phyloP scores from a whole-genome alignment of 2,329 filamentous ascomycete genomes.

The Paecilomyces variotii region DNA sequence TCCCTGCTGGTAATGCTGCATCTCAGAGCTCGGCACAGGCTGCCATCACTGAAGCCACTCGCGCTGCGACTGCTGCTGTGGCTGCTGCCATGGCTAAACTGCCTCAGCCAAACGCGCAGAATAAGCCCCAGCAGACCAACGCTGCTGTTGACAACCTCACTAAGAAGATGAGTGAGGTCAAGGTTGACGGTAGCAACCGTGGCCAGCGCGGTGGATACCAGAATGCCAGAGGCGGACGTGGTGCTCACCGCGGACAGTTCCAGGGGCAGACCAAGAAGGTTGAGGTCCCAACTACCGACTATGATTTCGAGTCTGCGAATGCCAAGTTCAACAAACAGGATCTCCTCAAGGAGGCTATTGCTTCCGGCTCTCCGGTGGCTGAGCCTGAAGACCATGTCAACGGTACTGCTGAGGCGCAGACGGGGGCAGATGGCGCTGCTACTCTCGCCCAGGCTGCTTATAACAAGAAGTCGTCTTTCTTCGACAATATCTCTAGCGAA shows the following conservation, averaged over 20 bases:
- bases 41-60: conserved; percentile 40
- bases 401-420: conserved; percentile 31
- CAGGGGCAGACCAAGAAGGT: conserved; percentile 55
- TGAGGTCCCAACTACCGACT: conserved; percentile 83
- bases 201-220: conserved; percentile 31
- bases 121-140: conserved; percentile 25
- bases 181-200: conserved; percentile 27
- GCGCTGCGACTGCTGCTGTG: conserved; percentile 43
- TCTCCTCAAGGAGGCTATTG: conserved; percentile 79
- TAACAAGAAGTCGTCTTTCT: conserved; percentile 86
- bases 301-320: conserved; percentile 80
- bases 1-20: conserved; percentile 15
- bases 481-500: conserved; percentile 96
- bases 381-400: conserved; percentile 41
- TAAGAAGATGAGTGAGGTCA: conserved; percentile 40
- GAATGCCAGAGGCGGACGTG: conserved; percentile 38
- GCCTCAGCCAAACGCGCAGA: conserved; percentile 28
- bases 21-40: conserved; percentile 24
- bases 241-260: conserved; percentile 36
- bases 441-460: conserved; percentile 52
- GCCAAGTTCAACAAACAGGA: conserved; percentile 87
- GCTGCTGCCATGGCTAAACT: conserved; percentile 46
- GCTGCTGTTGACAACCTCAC: conserved; percentile 34
- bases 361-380: conserved; percentile 60
- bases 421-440: conserved; percentile 22